Conservation (phyloP, 768 basidiomycete species). For the Boletus edulis region DNA sequence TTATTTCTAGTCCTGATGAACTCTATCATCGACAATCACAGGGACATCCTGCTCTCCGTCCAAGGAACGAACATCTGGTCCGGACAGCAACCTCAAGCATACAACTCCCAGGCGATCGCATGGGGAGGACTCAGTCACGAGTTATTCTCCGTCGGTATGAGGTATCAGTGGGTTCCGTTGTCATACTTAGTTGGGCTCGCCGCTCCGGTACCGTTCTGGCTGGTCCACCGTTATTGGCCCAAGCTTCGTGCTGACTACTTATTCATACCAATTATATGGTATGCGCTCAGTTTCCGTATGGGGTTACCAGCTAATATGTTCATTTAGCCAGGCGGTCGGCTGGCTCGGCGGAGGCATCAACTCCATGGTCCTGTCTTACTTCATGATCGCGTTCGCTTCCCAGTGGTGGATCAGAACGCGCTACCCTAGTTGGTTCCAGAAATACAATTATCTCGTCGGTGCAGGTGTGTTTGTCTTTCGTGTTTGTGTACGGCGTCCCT, state of each 20-base stretch:
- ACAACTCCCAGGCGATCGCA: slow-evolving; percentile 33
- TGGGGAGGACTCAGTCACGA: slow-evolving; percentile 39
- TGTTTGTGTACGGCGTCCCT: neutral
- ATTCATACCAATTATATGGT: slow-evolving; percentile 32
- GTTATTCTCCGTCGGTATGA: slow-evolving; percentile 29
- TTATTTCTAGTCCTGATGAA: slow-evolving; percentile 54
- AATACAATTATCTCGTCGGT: slow-evolving; percentile 34
- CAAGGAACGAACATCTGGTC: slow-evolving; percentile 46
- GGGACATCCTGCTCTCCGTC: slow-evolving; percentile 48
- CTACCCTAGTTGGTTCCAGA: slow-evolving; percentile 34
- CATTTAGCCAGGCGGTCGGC: slow-evolving; percentile 14
- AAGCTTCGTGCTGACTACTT: slow-evolving; percentile 23
- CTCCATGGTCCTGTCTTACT: slow-evolving; percentile 17
- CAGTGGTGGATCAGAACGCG: slow-evolving; percentile 39
- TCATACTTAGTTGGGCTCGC: slow-evolving; percentile 32
- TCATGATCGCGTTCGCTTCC: slow-evolving; percentile 27
- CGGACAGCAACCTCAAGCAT: slow-evolving; percentile 27
- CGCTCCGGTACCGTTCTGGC: slow-evolving; percentile 40
- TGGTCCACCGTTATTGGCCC: slow-evolving; percentile 36
- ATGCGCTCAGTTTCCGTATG: slow-evolving; percentile 6
- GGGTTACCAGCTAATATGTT: neutral
- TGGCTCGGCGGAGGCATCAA: slow-evolving; percentile 25
- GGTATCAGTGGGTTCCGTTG: slow-evolving; percentile 42
- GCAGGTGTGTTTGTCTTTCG: slow-evolving; percentile 36
- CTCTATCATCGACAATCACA: slow-evolving; percentile 49